These are phyloP conservation scores for Citrus reticulata DNA, from an alignment of 345 rosid genomes.

Conservation along the genomic window DNA sequence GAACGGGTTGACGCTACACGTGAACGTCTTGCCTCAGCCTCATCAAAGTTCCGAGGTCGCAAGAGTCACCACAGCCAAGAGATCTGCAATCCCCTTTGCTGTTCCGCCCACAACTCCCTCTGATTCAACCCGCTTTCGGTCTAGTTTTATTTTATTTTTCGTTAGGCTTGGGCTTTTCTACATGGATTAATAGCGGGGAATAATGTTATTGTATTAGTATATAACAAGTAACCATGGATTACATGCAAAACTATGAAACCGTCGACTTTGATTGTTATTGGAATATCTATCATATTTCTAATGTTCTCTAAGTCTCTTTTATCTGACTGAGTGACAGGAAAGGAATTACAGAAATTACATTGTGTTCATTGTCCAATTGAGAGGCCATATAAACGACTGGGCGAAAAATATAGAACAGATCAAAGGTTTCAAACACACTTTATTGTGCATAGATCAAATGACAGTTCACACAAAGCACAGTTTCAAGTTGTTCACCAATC, in stretches of 20 bases:
- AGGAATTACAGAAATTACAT: background rate
- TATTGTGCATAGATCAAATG: background rate
- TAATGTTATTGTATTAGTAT: background rate
- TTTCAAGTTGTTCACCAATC: background rate
- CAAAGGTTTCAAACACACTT: background rate
- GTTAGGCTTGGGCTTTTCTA: slow-evolving; percentile 18
- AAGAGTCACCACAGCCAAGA: background rate
- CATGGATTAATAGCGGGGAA: background rate
- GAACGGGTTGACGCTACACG: slow-evolving; percentile 56
- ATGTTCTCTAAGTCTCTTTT: no score
- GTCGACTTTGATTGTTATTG: no score
- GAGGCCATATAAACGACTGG: background rate
- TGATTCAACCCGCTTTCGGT: slow-evolving; percentile 13
- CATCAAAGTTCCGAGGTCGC: background rate
- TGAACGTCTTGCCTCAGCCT: slow-evolving; percentile 34
- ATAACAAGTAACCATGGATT: no score
- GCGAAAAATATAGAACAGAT: background rate
- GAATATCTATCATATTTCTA: no score
- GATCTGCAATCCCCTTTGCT: slow-evolving; percentile 15
- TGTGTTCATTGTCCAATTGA: background rate
- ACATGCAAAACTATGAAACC: no score
- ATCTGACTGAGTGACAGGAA: background rate
- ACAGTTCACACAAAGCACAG: background rate
- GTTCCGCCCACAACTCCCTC: slow-evolving; percentile 37
- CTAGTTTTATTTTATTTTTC: background rate